phyloP scores from a whole-genome alignment of 495 filamentous ascomycete genomes.

The Aspergillus nidulans region DNA sequence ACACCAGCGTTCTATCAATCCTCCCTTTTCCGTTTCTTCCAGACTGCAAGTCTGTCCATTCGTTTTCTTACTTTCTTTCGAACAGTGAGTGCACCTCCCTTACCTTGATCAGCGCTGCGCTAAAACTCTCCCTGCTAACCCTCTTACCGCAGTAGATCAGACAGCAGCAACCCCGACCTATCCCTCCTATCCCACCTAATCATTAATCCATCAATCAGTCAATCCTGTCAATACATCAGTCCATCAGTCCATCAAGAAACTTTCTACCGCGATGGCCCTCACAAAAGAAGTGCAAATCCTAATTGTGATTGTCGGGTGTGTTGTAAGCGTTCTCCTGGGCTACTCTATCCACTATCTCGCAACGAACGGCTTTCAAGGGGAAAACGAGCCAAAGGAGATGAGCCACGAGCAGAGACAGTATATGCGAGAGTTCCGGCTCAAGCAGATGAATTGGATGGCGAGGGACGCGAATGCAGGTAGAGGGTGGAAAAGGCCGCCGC shows the following conservation, averaged over 20 bases:
- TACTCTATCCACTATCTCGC: constrained; percentile 22
- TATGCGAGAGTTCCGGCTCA: constrained; percentile 21
- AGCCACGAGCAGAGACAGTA: constrained; percentile 20
- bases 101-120: no score
- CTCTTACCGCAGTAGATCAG: no score
- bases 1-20: no score
- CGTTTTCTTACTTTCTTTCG: no score
- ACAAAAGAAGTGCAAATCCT: constrained; percentile 17
- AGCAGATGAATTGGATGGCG: constrained; percentile 15
- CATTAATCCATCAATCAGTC: no score
- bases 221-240: neutral
- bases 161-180: no score
- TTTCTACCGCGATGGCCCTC: constrained; percentile 4
- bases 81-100: no score
- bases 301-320: constrained; percentile 21
- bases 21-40: no score
- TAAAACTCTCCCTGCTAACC: no score
- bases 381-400: constrained; percentile 6
- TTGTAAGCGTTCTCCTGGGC: constrained; percentile 20
- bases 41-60: no score
- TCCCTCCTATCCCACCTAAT: no score
- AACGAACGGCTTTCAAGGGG: constrained; percentile 17
- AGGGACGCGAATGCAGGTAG: constrained; percentile 1
- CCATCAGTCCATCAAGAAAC: neutral
- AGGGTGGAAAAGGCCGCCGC: neutral